Evolutionary conservation across 768 basidiomycete species (phyloP), one percentile per base, ranked within the genome.

Genomic region (Lactarius hengduanensis): DNA sequence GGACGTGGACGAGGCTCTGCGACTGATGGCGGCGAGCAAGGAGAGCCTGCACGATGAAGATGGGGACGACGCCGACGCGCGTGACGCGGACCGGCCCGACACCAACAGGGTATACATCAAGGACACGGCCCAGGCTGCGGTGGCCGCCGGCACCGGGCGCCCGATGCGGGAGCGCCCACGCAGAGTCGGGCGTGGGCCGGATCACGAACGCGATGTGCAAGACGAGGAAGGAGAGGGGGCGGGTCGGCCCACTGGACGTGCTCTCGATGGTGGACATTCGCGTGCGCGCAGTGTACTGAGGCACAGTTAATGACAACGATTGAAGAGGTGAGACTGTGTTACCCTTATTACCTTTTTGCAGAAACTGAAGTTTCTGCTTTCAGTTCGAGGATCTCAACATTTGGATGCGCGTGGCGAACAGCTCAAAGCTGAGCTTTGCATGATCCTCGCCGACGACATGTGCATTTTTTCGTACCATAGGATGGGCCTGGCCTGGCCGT

Each of bases 21-120:
- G 97, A 43, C 80, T 99, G 67, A 98, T 99, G 96, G 94, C 94
- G 64, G 94, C 91, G 71, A 94, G 91, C 78, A 99, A 98, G 77
- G 91, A 92, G 73, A 93, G 89, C 73, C 78, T 99, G 71, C 82
- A 87, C 63, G 92, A 96, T 55, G 92, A 93, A 15, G 85, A 86
- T 26, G 88, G 90, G 50, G 82, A 82, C 54, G 89, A 86, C 38
- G 77, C 75, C 9, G 79, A 79, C 34, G 58, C 30, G 22, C 77
- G 79, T 34, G 89, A 90, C 38, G 80, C 81, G 4, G 96, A 98
- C 74, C 84, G 85, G 70, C 93, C 94, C 22, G 81, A 84, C 61
- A 81, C 86, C 65, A 92, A 89, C 75, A 88, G 91, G 77, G 92
- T 98, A 75, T 96, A 90, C 79, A 91, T 99, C 80, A 95, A 92